Evolutionary conservation across 1,139 yeast species (phyloP).

Genomic region (Pichia kudriavzevii): DNA sequence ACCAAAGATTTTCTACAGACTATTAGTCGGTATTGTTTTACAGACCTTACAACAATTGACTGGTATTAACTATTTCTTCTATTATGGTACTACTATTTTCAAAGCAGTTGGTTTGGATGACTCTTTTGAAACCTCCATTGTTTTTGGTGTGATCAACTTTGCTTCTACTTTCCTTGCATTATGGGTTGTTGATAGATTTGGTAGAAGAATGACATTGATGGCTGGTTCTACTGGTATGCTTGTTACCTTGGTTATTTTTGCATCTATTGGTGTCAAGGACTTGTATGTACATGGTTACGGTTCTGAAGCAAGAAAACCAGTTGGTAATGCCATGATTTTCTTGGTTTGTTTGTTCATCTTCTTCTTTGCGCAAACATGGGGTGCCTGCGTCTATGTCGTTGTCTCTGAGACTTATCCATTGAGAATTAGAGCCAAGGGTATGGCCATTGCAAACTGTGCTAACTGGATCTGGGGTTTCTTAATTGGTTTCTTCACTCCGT

Average conservation of each 20-base stretch:
- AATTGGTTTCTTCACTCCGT: slow-evolving; percentile 70
- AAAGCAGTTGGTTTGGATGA: slow-evolving; percentile 67
- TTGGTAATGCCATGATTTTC: slow-evolving; percentile 72
- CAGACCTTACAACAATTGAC: slow-evolving; percentile 72
- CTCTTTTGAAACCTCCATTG: slow-evolving; percentile 69
- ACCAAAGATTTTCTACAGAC: slow-evolving; percentile 60
- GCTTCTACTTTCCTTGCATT: slow-evolving; percentile 65
- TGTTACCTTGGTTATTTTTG: slow-evolving; percentile 55
- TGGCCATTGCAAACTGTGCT: slow-evolving; percentile 66
- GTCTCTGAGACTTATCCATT: slow-evolving; percentile 75
- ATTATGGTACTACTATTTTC: slow-evolving; percentile 74
- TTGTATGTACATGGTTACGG: slow-evolving; percentile 49
- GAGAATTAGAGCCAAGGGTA: slow-evolving; percentile 72
- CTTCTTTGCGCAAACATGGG: slow-evolving; percentile 85
- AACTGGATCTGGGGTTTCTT: slow-evolving; percentile 79
- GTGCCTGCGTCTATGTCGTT: slow-evolving; percentile 73
- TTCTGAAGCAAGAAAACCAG: slow-evolving; percentile 34
- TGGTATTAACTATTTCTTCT: slow-evolving; percentile 77
- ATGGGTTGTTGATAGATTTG: slow-evolving; percentile 59
- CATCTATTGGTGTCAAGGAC: slow-evolving; percentile 60
- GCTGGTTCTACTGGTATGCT: slow-evolving; percentile 61
- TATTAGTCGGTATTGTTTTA: slow-evolving; percentile 54
- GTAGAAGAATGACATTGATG: slow-evolving; percentile 61
- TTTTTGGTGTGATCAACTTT: slow-evolving; percentile 74
- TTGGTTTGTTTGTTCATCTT: slow-evolving; percentile 73